phyloP scores from a whole-genome alignment of 306 rosid genomes.

The Adenanthera pavonina region DNA sequence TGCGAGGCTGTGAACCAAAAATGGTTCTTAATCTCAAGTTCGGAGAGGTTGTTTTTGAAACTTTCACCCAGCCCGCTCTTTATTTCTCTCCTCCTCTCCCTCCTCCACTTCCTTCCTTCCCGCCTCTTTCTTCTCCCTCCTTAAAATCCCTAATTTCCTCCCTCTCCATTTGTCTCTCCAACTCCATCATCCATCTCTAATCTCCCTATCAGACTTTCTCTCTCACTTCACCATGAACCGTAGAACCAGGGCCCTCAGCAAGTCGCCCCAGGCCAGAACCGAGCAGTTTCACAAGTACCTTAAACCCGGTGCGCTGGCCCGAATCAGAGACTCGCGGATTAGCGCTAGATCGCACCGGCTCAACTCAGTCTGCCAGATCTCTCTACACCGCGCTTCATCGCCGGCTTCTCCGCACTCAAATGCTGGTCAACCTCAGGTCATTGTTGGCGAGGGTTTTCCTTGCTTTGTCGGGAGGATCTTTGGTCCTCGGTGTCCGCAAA shows the following conservation, averaged over 20 bases:
- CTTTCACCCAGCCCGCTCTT: not conserved
- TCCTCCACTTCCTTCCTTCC: conserved; percentile 21
- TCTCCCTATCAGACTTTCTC: not conserved
- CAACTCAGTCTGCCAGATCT: conserved; percentile 41
- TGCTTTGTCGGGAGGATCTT: conserved; percentile 54
- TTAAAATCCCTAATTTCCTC: conserved; percentile 37
- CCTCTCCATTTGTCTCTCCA: not conserved
- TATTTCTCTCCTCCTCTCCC: not conserved
- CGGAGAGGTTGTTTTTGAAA: not conserved
- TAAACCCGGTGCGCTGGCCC: conserved; percentile 88
- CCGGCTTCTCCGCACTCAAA: conserved; percentile 40
- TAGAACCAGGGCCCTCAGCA: conserved; percentile 39
- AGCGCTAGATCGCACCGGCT: conserved; percentile 69
- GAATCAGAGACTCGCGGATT: conserved; percentile 79
- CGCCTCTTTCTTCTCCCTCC: conserved; percentile 43
- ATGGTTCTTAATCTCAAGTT: not conserved
- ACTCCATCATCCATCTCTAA: not conserved
- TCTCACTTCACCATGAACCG: conserved; percentile 58
- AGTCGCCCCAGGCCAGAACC: conserved; percentile 26
- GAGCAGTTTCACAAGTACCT: conserved; percentile 72
- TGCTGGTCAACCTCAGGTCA: conserved; percentile 21
- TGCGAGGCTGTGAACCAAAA: not conserved
- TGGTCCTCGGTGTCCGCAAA: conserved; percentile 62
- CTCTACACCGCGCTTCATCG: conserved; percentile 31
- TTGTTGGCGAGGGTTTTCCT: conserved; percentile 51